These are phyloP conservation scores for Tarenaya hassleriana DNA, from an alignment of 345 rosid species.

Conservation along the genomic window DNA sequence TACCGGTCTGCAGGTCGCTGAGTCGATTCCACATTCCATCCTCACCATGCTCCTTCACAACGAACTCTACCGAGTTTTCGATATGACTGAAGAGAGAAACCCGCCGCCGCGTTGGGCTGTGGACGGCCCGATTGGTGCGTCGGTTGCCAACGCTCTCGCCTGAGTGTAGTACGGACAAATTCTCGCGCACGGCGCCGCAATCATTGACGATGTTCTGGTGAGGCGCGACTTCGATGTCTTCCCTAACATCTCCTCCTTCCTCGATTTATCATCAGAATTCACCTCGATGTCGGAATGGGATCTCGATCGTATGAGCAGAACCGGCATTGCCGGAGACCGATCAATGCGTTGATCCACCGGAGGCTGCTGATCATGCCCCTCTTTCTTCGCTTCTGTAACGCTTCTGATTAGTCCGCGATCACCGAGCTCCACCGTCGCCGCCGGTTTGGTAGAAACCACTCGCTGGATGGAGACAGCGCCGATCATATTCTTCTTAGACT, in stretches of 20 bases:
- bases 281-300: slow-evolving; percentile 68
- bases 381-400: slow-evolving; percentile 7
- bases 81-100: slow-evolving; percentile 27
- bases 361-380: slow-evolving; percentile 3
- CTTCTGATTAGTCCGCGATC: slow-evolving; percentile 1
- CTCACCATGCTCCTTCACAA: slow-evolving; percentile 68
- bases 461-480: slow-evolving; percentile 32
- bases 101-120: slow-evolving; percentile 16
- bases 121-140: slow-evolving; percentile 12
- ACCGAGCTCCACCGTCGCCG: not conserved
- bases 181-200: slow-evolving; percentile 36
- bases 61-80: slow-evolving; percentile 45
- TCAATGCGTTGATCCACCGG: slow-evolving; percentile 13
- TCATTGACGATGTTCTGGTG: slow-evolving; percentile 52
- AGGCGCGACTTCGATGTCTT: slow-evolving; percentile 54
- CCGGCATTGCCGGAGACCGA: slow-evolving; percentile 26
- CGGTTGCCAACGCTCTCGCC: slow-evolving; percentile 28
- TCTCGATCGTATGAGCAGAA: slow-evolving; percentile 54
- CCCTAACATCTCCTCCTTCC: slow-evolving; percentile 70
- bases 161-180: slow-evolving; percentile 35
- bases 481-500: slow-evolving; percentile 33
- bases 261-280: slow-evolving; percentile 30
- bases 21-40: slow-evolving; percentile 85
- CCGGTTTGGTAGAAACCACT: slow-evolving; percentile 5
- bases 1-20: slow-evolving; percentile 91